phyloP scores from a whole-genome alignment of 2,329 filamentous ascomycete species.

The Hirsutella rhossiliensis region DNA sequence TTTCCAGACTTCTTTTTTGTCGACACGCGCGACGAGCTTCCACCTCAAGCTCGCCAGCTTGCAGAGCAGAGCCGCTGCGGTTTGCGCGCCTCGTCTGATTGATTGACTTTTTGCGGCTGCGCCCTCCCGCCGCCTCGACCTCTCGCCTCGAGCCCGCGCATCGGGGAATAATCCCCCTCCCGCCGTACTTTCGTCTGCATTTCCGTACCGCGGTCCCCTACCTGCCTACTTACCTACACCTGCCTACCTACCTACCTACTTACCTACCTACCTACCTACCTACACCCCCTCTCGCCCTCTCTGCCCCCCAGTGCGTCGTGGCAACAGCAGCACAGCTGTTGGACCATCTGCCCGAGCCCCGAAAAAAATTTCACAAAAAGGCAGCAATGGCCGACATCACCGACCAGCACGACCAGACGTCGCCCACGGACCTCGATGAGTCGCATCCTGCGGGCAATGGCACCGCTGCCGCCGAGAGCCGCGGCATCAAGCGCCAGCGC shows the following conservation, averaged over 20 bases:
- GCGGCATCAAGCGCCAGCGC: constrained; percentile 83
- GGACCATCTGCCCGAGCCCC: neutral
- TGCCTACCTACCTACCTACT: neutral
- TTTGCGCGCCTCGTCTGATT: neutral
- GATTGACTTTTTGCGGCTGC: neutral
- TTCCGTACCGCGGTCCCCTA: neutral
- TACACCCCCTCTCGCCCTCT: neutral
- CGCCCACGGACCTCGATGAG: constrained; percentile 63
- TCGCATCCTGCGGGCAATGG: constrained; percentile 63
- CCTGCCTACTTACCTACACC: neutral
- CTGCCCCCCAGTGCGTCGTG: neutral
- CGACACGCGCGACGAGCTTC: neutral
- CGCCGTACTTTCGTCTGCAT: neutral
- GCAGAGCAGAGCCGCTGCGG: neutral
- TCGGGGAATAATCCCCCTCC: neutral
- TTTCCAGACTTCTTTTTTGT: neutral
- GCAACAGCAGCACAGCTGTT: constrained; percentile 5
- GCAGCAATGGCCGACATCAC: constrained; percentile 63
- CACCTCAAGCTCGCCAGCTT: neutral
- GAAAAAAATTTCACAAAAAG: neutral
- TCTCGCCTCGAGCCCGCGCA: neutral
- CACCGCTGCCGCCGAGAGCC: constrained; percentile 54
- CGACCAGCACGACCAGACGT: constrained; percentile 65
- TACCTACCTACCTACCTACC: neutral
- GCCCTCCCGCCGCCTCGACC: neutral